These are phyloP conservation scores for Juncus effusus DNA, from an alignment of 176 grass and related monocot genomes.

Conservation along the genomic window DNA sequence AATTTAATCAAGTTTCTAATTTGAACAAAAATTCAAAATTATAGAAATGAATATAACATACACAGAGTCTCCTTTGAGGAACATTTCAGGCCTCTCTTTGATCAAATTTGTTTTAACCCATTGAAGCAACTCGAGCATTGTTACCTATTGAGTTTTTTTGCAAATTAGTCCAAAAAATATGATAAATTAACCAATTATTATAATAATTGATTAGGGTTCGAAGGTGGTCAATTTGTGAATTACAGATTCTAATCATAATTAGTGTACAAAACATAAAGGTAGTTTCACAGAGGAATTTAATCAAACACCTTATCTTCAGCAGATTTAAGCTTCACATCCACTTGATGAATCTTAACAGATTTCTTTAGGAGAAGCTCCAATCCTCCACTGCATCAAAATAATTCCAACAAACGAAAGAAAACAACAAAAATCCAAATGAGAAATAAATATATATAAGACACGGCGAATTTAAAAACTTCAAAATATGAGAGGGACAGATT, in stretches of 20 bases:
- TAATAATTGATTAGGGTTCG: slow-evolving; percentile 2
- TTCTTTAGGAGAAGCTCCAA: slow-evolving; percentile 74
- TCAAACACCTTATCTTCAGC: slow-evolving; percentile 40
- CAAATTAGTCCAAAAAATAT: background rate
- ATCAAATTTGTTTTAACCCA: slow-evolving; percentile 89
- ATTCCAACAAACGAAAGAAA: background rate
- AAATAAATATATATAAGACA: too few species aligned
- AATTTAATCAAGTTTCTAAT: too few species aligned
- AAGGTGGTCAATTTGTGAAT: background rate
- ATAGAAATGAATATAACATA: slow-evolving; percentile 35
- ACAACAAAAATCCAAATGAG: background rate
- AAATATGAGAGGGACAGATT: slow-evolving; percentile 1
- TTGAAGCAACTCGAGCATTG: slow-evolving; percentile 46
- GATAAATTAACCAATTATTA: background rate
- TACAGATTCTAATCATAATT: background rate
- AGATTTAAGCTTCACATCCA: slow-evolving; percentile 46
- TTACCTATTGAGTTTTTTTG: slow-evolving; percentile 27
- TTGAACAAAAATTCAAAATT: background rate
- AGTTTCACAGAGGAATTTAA: slow-evolving; percentile 7
- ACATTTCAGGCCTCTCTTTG: slow-evolving; percentile 96
- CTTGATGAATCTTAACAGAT: slow-evolving; percentile 69
- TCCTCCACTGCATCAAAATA: slow-evolving; percentile 59
- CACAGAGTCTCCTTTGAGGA: slow-evolving; percentile 79
- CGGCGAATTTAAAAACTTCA: too few species aligned
- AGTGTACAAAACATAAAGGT: background rate